Conservation (phyloP, 1,284 basidiomycete genomes). For the Ganoderma meredithae region DNA sequence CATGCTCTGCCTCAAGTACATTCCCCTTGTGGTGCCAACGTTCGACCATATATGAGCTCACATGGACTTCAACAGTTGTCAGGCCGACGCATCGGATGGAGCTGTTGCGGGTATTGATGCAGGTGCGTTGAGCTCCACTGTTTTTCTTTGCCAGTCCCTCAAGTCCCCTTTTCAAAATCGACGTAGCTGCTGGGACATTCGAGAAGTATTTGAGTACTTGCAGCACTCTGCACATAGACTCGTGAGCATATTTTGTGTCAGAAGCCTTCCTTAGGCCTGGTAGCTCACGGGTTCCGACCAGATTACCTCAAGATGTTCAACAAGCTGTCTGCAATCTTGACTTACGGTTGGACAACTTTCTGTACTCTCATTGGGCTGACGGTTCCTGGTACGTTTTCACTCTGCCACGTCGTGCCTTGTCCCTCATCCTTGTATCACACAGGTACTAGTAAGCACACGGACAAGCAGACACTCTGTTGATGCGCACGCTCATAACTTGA, state of each 20-base stretch:
- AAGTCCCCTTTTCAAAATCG: background rate
- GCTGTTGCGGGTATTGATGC: conserved; percentile 11
- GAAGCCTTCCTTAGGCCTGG: no score
- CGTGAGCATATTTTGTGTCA: no score
- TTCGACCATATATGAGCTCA: background rate
- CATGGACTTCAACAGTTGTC: conserved; percentile 13
- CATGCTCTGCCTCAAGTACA: conserved; percentile 29
- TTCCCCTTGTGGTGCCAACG: background rate
- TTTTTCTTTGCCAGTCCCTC: background rate
- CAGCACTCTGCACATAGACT: background rate
- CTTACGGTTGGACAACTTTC: conserved; percentile 27
- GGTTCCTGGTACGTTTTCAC: conserved; percentile 27
- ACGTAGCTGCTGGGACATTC: background rate
- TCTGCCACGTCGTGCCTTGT: background rate
- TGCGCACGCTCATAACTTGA: background rate
- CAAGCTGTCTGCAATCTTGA: conserved; percentile 25
- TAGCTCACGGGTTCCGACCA: background rate
- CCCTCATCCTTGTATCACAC: background rate
- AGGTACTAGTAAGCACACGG: conserved; percentile 31
- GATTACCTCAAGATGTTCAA: conserved; percentile 24
- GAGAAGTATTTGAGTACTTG: background rate
- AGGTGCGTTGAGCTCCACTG: conserved; percentile 3
- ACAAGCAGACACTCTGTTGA: background rate
- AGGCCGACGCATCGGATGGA: conserved; percentile 10
- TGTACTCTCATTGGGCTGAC: conserved; percentile 29